Base-by-base conservation (phyloP, 495 filamentous ascomycete genomes). In the Aspergillus coremiiformis region DNA sequence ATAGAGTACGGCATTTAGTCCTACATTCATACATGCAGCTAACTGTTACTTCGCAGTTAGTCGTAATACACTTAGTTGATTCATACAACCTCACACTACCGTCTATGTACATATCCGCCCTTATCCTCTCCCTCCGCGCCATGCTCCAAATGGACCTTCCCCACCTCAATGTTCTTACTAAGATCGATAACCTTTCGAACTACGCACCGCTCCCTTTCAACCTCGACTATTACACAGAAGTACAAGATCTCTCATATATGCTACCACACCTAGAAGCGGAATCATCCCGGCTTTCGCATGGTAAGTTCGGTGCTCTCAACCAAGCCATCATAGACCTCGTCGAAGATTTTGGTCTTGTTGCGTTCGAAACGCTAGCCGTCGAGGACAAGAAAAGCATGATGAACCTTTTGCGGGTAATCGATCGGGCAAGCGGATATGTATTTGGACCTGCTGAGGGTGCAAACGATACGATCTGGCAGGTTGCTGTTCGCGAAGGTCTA, bases 131-230 rank as follows among this genome's bases (percentile, higher is more conserved):
- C 32, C 82, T 98, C 49, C 86, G 93, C 55, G 87, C 88, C 58
- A 98, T 98, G 93, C 82, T 98, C 26, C 92, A 96, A 71, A 89
- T 98, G 74, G 92, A 96, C 62, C 83, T 97, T 26, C 89, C 93
- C 12, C 89, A 95, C 61, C 76, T 98, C 49, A 97, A 98, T 66
- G 87, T 97, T 51, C 78, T 98, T 21, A 96, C 90, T 17, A 98
- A 98, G 70, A 95, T 98, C 67, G 93, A 98, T 70, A 94, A 93
- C 55, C 73, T 97, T 26, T 72, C 78, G 10, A 78, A 80, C 57
- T 96, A 95, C 62, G 79, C 84, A 37, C 80, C 84, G 8, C 81
- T 97, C 0, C 87, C 90, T 0, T 96, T 98, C 75, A 91, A 92
- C 58, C 80, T 98, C 30, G 90, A 96, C 56, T 98, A 83, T 66